These are phyloP conservation scores for Debaryomyces subglobosus DNA, from an alignment of 1,139 yeast genomes.

Conservation along the genomic window DNA sequence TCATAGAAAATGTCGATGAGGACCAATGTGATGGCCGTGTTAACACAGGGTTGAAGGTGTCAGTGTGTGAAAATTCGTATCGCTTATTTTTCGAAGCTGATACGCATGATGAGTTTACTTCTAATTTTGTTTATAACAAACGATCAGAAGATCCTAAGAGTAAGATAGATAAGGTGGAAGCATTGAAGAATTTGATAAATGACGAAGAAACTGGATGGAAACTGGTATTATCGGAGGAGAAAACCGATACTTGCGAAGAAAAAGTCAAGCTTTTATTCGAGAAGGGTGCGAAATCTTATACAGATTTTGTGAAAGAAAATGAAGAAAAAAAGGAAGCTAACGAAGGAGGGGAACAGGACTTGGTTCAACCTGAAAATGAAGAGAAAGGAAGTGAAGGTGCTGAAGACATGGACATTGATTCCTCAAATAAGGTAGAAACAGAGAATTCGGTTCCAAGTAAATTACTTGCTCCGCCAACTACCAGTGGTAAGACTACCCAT, in stretches of 20 bases:
- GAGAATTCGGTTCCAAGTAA: conserved; percentile 8
- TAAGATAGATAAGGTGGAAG: conserved; percentile 29
- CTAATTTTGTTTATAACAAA: conserved; percentile 50
- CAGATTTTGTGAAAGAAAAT: conserved; percentile 18
- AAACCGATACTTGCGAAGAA: conserved; percentile 24
- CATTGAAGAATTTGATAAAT: conserved; percentile 31
- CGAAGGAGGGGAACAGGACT: conserved; percentile 10
- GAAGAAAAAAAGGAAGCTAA: conserved; percentile 12
- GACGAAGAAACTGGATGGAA: conserved; percentile 47
- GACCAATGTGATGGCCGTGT: conserved; percentile 69
- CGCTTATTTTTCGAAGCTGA: conserved; percentile 78
- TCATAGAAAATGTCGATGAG: conserved; percentile 58
- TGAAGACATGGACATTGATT: conserved; percentile 3
- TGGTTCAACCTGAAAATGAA: conserved; percentile 3
- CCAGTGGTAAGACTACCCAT: conserved; percentile 3
- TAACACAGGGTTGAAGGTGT: conserved; percentile 75
- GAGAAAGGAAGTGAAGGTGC: conserved; percentile 7
- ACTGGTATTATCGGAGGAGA: conserved; percentile 31
- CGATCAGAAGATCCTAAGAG: conserved; percentile 29
- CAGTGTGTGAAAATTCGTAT: conserved; percentile 79
- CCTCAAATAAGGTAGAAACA: background rate
- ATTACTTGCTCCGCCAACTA: background rate
- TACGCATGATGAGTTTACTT: conserved; percentile 80
- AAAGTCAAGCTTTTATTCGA: conserved; percentile 31
- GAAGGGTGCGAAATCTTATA: conserved; percentile 37